phyloP scores from a whole-genome alignment of 495 filamentous ascomycete genomes.

The Mytilinidion resinicola region DNA sequence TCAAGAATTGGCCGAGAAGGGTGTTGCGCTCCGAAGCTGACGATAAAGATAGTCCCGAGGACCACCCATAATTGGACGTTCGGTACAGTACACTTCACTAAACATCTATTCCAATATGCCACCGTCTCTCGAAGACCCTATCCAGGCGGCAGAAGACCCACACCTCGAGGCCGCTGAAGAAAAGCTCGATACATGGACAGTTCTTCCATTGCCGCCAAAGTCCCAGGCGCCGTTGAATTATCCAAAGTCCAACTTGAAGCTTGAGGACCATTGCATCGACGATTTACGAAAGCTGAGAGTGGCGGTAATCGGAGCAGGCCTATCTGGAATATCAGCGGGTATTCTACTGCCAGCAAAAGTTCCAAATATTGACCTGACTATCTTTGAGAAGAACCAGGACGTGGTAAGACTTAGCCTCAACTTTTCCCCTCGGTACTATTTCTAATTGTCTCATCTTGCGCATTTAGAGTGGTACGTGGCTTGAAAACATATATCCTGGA shows the following conservation, averaged over 20 bases:
- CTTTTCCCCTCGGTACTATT: neutral
- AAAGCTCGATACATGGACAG: too few relatives aligned
- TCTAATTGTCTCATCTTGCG: neutral
- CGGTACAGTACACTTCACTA: too few relatives aligned
- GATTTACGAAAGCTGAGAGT: constrained; percentile 29
- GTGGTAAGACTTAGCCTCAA: constrained; percentile 36
- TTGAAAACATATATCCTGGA: constrained; percentile 54
- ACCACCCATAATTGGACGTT: too few relatives aligned
- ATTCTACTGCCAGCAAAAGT: constrained; percentile 46
- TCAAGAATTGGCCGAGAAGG: too few relatives aligned
- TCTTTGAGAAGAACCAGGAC: constrained; percentile 52
- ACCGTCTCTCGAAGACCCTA: too few relatives aligned
- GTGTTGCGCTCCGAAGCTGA: too few relatives aligned
- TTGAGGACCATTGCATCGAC: constrained; percentile 24
- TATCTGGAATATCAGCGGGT: constrained; percentile 47
- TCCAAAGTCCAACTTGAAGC: constrained; percentile 7
- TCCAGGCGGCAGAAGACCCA: too few relatives aligned
- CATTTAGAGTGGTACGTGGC: constrained; percentile 49
- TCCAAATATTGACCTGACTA: constrained; percentile 46
- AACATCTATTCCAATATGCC: too few relatives aligned
- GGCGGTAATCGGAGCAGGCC: constrained; percentile 48
- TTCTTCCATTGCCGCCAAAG: too few relatives aligned
- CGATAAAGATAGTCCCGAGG: too few relatives aligned
- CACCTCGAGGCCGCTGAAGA: too few relatives aligned
- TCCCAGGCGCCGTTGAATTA: neutral